Base-by-base conservation (phyloP, 1,284 basidiomycete genomes). In the Cutaneotrichosporon cutaneum region DNA sequence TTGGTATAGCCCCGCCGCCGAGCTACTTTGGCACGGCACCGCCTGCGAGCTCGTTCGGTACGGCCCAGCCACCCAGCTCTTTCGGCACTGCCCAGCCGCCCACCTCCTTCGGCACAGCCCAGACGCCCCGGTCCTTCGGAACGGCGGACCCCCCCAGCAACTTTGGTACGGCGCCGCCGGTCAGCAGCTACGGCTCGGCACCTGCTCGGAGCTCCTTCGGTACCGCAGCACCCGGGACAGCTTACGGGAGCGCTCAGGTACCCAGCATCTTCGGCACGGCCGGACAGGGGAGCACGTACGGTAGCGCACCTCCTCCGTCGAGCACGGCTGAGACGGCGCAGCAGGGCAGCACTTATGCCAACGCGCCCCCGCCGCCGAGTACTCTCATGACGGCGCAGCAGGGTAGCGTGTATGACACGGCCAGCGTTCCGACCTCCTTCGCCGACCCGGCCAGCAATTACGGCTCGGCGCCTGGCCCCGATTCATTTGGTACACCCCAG, bases 181-280 rank as follows among this genome's bases (percentile, higher is more conserved):
- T 13, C 35, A 58, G 26, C 48, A 4, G 4, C 6, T n/a, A 42
- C 36, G n/a, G 36, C 4, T 42, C 36, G 5, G 36, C 36, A n/a
- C 36, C 16, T 50, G 51, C 32, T 54, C 58, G 3, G 52, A 52
- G 58, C 39, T n/a, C 51, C 21, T 26, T 26, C 47, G 18, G 18
- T 22, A 53, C 51, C 10, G 32, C 33, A 7, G 30, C 32, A 18
- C 24, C 30, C 2, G 13, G 33, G 9, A 33, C 33, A 13, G 33
- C 33, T 9, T 33, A 4, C 33, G 33, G 10, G 35, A 36, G 35
- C 35, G 35, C 39, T n/a, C 39, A n/a, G 16, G 18, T 4, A 3
- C 51, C 30, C 16, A 35, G 51, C 21, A 35, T 11, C n/a, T 53
- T 33, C 32, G 51, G 51, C 32, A 53, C 30, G 5, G n/a, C n/a